These are phyloP conservation scores for Passalora sequoiae DNA, from an alignment of 2,329 filamentous ascomycete species.

Conservation along the genomic window DNA sequence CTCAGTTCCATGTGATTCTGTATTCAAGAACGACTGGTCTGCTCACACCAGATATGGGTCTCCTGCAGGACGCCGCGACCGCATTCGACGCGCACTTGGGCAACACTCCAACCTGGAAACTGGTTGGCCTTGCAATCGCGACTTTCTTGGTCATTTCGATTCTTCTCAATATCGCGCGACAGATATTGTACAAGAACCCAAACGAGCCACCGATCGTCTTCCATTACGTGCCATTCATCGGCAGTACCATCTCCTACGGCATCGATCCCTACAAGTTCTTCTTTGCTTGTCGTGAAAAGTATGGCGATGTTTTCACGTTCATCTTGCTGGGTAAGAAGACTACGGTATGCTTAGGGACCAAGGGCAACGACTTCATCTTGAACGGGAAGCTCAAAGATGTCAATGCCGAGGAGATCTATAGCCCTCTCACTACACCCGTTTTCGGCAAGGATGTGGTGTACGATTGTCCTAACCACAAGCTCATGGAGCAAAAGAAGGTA, in stretches of 20 bases:
- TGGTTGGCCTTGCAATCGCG: constrained; percentile 42
- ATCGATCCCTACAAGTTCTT: constrained; percentile 93
- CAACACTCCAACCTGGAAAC: constrained; percentile 36
- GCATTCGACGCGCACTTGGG: constrained; percentile 19
- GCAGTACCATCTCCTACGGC: constrained; percentile 88
- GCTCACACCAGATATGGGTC: no score
- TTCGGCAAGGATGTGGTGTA: constrained; percentile 87
- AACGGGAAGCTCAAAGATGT: constrained; percentile 88
- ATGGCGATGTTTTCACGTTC: constrained; percentile 87
- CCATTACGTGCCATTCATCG: constrained; percentile 66
- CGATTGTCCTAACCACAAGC: constrained; percentile 82
- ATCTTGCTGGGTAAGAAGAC: constrained; percentile 83
- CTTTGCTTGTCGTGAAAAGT: constrained; percentile 66
- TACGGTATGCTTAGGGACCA: constrained; percentile 74
- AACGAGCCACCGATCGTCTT: constrained; percentile 61
- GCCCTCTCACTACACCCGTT: constrained; percentile 62
- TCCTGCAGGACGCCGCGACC: constrained; percentile 25
- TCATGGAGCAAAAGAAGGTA: constrained; percentile 96
- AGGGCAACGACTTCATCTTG: constrained; percentile 85
- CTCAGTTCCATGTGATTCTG: no score
- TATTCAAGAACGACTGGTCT: no score
- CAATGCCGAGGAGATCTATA: constrained; percentile 86
- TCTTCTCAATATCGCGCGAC: constrained; percentile 70
- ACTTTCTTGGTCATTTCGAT: constrained; percentile 54
- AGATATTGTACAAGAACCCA: constrained; percentile 66